Conservation (phyloP, 495 filamentous ascomycete genomes). For the Letharia lupina region DNA sequence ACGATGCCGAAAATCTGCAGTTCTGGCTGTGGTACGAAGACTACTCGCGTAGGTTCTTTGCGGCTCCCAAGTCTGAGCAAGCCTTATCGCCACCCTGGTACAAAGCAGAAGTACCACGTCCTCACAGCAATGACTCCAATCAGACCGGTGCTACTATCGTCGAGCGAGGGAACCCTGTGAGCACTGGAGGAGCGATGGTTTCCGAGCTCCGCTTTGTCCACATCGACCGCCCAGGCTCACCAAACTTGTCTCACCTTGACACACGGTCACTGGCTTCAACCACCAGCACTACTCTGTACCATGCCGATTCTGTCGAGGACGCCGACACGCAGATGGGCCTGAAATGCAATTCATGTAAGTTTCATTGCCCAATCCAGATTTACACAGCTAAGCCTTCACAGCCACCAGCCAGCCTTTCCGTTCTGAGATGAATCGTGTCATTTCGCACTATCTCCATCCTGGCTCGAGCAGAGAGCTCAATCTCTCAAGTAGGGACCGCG, state of each 20-base stretch:
- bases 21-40: conserved; percentile 46
- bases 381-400: conserved; percentile 9
- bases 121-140: conserved; percentile 12
- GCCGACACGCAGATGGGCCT: conserved; percentile 20
- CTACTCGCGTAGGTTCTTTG: conserved; percentile 36
- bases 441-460: conserved; percentile 58
- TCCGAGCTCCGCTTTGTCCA: conserved; percentile 21
- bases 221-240: conserved; percentile 11
- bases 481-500: conserved; percentile 55
- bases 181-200: conserved; percentile 3
- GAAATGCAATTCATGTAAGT: conserved; percentile 22
- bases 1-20: conserved; percentile 43
- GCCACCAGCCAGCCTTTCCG: conserved; percentile 57
- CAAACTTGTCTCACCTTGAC: conserved; percentile 11
- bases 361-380: not conserved
- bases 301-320: conserved; percentile 19
- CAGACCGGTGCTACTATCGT: conserved; percentile 11
- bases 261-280: conserved; percentile 22
- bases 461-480: conserved; percentile 61
- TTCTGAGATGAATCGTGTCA: conserved; percentile 57
- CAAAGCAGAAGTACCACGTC: conserved; percentile 13
- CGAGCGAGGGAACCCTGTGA: conserved; percentile 3
- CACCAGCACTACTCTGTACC: conserved; percentile 11
- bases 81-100: conserved; percentile 29
- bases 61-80: conserved; percentile 22